Base-by-base conservation (phyloP, 495 filamentous ascomycete species). In the Hyphodiscus hymeniophilus region DNA sequence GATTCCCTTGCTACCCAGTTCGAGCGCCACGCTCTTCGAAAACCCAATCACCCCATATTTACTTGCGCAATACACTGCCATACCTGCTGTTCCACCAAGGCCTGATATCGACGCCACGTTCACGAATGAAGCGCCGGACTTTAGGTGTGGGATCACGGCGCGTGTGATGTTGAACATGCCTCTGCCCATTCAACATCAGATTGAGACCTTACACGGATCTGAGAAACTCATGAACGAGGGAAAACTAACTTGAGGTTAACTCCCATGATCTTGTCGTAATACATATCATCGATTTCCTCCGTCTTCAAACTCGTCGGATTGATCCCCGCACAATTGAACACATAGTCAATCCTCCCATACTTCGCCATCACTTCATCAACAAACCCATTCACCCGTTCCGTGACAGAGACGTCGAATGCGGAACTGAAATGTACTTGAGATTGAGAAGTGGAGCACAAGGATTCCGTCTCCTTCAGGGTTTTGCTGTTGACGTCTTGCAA, bases 1-100 rank as follows among this genome's bases (percentile, higher is more conserved):
- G 18, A 79, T 69, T 10, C 74, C 73, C 35, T 65, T 65, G 3
- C 65, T 58, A 0, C 73, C 77, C 35, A 79, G 57, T 45, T 79
- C 77, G 45, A 76, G 56, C 12, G 75, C 76, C 54, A 80, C 66
- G 47, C 67, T 67, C 51, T 77, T 77, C 4, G 69, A 70, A 51
- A 80, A 72, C 5, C 75, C 75, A 21, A 75, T 68, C 3, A 79
- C 61, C 5, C 61, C 76, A 17, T 61, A 71, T 51, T 80, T 79
- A 26, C 70, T 76, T 0, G 74, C 67, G 43, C 73, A 76, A 54
- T 80, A 80, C 7, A 63, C 55, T 8, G 63, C 57, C 30, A 73
- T 67, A 7, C 67, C 66, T 5, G 62, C 51, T 8, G 50, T 46
- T 0, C 66, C 58, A 2, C 58, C 54, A 22, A 70, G 50, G 1